These are phyloP conservation scores for Diutina pseudorugosa DNA, from an alignment of 1,139 yeast genomes.

Conservation along the genomic window DNA sequence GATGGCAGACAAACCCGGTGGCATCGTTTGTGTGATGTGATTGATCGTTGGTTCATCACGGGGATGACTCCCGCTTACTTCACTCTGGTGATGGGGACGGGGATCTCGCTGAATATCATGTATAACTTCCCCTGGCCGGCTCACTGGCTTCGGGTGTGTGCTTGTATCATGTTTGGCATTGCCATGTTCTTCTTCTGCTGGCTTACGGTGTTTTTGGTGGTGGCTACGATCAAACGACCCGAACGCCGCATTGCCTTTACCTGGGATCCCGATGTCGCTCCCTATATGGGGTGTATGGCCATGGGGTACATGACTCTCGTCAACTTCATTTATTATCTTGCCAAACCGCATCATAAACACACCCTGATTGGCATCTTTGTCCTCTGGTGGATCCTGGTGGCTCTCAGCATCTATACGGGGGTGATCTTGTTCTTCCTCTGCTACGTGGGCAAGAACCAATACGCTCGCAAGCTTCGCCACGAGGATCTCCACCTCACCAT, in stretches of 20 bases:
- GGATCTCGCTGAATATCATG: constrained; percentile 51
- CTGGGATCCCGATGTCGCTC: constrained; percentile 34
- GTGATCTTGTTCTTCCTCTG: constrained; percentile 40
- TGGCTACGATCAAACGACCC: constrained; percentile 26
- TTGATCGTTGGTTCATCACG: constrained; percentile 10
- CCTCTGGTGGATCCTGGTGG: constrained; percentile 60
- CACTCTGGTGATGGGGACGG: constrained; percentile 76
- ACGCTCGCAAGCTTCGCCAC: constrained; percentile 11
- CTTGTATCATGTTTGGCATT: constrained; percentile 43
- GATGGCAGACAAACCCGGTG: not conserved
- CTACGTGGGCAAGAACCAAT: constrained; percentile 21
- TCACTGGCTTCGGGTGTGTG: constrained; percentile 46
- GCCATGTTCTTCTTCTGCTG: constrained; percentile 36
- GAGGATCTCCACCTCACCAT: constrained; percentile 28
- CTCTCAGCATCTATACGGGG: constrained; percentile 40
- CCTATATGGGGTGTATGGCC: constrained; percentile 64
- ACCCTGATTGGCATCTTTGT: constrained; percentile 37
- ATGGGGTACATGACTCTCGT: constrained; percentile 68
- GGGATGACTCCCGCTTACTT: constrained; percentile 50
- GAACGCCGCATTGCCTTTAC: constrained; percentile 22
- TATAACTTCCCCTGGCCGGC: constrained; percentile 55
- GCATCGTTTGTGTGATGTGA: not conserved
- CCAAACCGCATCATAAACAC: constrained; percentile 11
- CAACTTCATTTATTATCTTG: constrained; percentile 29
- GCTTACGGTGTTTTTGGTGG: constrained; percentile 23